phyloP scores from a whole-genome alignment of 805 yeast genomes.

The Candida suzukii region DNA sequence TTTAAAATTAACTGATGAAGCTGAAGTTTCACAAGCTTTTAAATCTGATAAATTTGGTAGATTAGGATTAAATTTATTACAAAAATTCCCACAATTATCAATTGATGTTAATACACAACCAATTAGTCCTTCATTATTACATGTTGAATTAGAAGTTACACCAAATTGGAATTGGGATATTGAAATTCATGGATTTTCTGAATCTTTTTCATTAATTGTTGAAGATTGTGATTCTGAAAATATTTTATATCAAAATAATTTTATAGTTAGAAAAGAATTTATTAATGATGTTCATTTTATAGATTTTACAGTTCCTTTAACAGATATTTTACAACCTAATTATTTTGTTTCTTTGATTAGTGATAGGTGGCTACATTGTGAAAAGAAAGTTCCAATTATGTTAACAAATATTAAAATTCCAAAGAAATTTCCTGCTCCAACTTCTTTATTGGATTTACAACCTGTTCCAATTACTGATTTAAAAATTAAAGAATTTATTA shows the following conservation, averaged over 20 bases:
- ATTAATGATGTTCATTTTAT: constrained; percentile 48
- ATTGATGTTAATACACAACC: constrained; percentile 67
- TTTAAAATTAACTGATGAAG: constrained; percentile 53
- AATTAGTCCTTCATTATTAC: constrained; percentile 58
- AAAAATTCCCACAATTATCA: constrained; percentile 65
- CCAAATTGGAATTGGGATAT: constrained; percentile 81
- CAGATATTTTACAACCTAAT: constrained; percentile 58
- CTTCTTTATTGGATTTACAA: constrained; percentile 47
- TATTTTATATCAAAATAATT: constrained; percentile 50
- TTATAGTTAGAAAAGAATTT: constrained; percentile 43
- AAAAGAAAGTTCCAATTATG: constrained; percentile 51
- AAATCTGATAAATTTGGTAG: constrained; percentile 64
- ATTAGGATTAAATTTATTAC: constrained; percentile 48
- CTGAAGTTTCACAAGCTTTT: constrained; percentile 79
- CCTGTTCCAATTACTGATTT: constrained; percentile 43
- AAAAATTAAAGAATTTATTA: constrained; percentile 38
- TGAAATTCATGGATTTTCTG: constrained; percentile 53
- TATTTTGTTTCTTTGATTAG: constrained; percentile 68
- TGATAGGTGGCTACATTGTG: constrained; percentile 82
- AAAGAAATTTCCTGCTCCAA: constrained; percentile 54
- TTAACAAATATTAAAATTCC: constrained; percentile 50
- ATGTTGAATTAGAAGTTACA: constrained; percentile 55
- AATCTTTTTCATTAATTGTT: constrained; percentile 61
- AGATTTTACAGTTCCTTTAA: constrained; percentile 57
- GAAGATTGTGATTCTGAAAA: constrained; percentile 82